Evolutionary conservation across 257 asterid species (phyloP), one percentile per base, ranked within the genome.

Genomic region (Cruciata laevipes): DNA sequence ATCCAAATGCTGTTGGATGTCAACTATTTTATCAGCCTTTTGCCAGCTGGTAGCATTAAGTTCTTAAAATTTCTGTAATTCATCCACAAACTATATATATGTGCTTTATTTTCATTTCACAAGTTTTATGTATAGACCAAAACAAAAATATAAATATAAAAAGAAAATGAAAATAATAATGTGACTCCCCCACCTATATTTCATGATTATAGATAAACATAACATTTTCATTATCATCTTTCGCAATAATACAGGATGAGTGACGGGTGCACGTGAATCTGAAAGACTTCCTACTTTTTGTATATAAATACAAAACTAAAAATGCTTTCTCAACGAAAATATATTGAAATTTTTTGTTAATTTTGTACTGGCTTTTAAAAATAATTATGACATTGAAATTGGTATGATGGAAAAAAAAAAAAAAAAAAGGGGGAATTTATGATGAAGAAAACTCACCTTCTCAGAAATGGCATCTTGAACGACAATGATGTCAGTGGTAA

Each of bases 391-490:
- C 2, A n/a, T n/a, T n/a, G n/a, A n/a, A n/a, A n/a, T n/a, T n/a
- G n/a, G n/a, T n/a, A n/a, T n/a, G n/a, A n/a, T n/a, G n/a, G n/a
- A n/a, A n/a, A n/a, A n/a, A n/a, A 4, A 5, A 44, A 42, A 11
- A 5, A 51, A 20, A 27, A 27, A 25, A 23, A 59, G 1, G 13
- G 32, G 25, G 51, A 47, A 32, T 17, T 13, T 0, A 23, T 17
- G 55, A 47, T 27, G 30, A 1, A 1, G 30, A 1, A 1, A 10
- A 6, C 65, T 20, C 66, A 90, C 99, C 96, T 94, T 94, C 74
- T 94, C 96, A 60, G 99, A 90, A 78, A 94, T 85, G 14, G 97
- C 99, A 75, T 94, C 99, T 33, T 94, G 97, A 12, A 94, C 97
- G 8, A 87, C 70, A 73, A 94, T 86, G 32, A 90, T 85, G 53